Percentiles rank a stretch among this genome's conserved stretches.
phyloP scores from a whole-genome alignment of 768 basidiomycete genomes.

The Leccinum rimulosum region DNA sequence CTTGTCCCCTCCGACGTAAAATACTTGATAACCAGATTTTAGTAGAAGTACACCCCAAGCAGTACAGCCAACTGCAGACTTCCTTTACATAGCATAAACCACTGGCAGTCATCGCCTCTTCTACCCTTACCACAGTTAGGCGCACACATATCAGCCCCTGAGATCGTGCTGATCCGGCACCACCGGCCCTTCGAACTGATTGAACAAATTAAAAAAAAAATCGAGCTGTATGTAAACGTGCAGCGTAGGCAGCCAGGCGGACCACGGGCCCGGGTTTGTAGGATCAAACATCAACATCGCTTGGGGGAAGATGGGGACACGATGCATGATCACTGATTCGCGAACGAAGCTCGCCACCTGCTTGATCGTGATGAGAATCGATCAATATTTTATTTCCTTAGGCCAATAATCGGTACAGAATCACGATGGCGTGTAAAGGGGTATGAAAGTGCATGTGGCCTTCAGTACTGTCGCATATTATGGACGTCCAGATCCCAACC shows the following conservation, averaged over 20 bases:
- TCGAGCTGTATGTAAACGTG: not conserved
- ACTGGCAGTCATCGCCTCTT: conserved; percentile 34
- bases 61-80: too few relatives aligned
- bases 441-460: conserved; percentile 1
- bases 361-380: too few relatives aligned
- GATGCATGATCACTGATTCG: not conserved
- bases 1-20: too few relatives aligned
- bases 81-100: conserved; percentile 12
- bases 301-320: not conserved
- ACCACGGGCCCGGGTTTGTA: not conserved
- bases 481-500: conserved; percentile 35
- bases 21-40: conserved; percentile 17
- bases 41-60: too few relatives aligned
- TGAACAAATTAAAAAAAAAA: conserved; percentile 16
- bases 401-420: not conserved
- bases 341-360: not conserved
- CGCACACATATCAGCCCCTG: conserved; percentile 61
- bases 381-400: not conserved
- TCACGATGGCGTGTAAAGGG: not conserved
- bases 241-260: not conserved
- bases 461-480: conserved; percentile 30
- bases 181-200: conserved; percentile 40
- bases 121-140: conserved; percentile 43
- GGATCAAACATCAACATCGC: not conserved
- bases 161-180: conserved; percentile 66